phyloP scores from a whole-genome alignment of 768 basidiomycete genomes.

The Daedaleopsis nitida region DNA sequence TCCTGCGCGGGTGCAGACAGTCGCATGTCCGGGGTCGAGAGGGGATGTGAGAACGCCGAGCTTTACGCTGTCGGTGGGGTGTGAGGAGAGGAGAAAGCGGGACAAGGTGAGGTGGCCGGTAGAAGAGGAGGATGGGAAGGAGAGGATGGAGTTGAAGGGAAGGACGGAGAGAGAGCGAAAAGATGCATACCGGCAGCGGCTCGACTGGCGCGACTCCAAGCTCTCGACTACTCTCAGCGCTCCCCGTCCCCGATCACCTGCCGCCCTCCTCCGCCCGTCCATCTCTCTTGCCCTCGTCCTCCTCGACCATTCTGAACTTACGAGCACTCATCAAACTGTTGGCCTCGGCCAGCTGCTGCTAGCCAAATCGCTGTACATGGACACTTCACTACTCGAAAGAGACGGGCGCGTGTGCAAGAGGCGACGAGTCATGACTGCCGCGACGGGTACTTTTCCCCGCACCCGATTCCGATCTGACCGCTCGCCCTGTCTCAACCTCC shows the following conservation, averaged over 20 bases:
- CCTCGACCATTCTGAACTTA: no score
- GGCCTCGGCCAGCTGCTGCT: no score
- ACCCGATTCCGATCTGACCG: no score
- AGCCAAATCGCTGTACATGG: no score
- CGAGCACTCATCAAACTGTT: no score
- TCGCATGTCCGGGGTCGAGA: neutral
- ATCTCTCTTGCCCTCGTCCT: no score
- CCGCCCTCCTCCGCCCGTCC: no score
- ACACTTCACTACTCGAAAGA: no score
- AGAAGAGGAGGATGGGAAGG: neutral
- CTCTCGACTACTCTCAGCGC: neutral
- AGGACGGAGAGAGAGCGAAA: neutral
- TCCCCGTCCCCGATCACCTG: neutral
- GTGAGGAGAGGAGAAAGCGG: slow-evolving; percentile 1
- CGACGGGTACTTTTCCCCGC: no score
- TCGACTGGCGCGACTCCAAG: neutral
- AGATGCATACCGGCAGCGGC: neutral
- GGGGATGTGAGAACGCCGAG: neutral
- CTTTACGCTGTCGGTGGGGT: neutral
- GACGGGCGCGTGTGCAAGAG: no score
- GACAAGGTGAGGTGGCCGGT: neutral
- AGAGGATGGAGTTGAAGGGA: neutral
- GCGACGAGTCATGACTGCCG: no score
- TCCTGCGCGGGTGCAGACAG: neutral
- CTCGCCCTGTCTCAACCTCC: no score